phyloP scores from a whole-genome alignment of 2,329 filamentous ascomycete species.

The Pleomassaria siparia region DNA sequence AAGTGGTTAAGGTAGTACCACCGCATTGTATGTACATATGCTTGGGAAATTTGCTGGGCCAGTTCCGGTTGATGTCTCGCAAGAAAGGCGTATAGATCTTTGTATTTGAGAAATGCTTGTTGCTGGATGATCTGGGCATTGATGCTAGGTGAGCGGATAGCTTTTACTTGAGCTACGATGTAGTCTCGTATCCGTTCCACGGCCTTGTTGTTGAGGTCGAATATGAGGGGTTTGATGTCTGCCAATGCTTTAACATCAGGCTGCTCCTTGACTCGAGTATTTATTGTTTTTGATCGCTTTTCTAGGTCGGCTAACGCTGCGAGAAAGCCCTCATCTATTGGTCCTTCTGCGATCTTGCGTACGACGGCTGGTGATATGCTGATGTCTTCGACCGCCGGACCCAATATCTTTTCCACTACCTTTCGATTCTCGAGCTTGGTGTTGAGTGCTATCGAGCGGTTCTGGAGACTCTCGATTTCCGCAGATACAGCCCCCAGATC shows the following conservation, averaged over 20 bases:
- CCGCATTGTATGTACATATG: constrained; percentile 97
- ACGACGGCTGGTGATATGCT: constrained; percentile 84
- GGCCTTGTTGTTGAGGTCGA: constrained; percentile 85
- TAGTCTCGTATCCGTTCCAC: constrained; percentile 93
- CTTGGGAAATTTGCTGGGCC: constrained; percentile 84
- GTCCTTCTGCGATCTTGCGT: constrained; percentile 80
- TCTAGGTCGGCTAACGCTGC: constrained; percentile 82
- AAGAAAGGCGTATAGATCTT: constrained; percentile 84
- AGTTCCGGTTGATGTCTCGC: constrained; percentile 79
- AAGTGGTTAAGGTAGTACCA: constrained; percentile 98
- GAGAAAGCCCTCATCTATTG: constrained; percentile 87
- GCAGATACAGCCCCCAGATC: constrained; percentile 90
- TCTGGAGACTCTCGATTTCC: constrained; percentile 92
- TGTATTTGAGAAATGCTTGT: constrained; percentile 84
- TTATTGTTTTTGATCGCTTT: constrained; percentile 70
- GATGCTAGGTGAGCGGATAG: constrained; percentile 89
- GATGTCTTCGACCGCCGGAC: constrained; percentile 87
- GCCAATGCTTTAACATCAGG: constrained; percentile 70
- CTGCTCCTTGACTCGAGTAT: constrained; percentile 63
- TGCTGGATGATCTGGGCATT: constrained; percentile 97
- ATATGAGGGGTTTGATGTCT: constrained; percentile 81
- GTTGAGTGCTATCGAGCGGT: constrained; percentile 79
- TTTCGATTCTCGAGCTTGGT: constrained; percentile 85
- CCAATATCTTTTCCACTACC: constrained; percentile 83
- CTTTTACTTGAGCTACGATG: constrained; percentile 91